Evolutionary conservation across 805 yeast species (phyloP), one percentile per base, ranked within the genome.

Genomic region (Wickerhamomyces alni): DNA sequence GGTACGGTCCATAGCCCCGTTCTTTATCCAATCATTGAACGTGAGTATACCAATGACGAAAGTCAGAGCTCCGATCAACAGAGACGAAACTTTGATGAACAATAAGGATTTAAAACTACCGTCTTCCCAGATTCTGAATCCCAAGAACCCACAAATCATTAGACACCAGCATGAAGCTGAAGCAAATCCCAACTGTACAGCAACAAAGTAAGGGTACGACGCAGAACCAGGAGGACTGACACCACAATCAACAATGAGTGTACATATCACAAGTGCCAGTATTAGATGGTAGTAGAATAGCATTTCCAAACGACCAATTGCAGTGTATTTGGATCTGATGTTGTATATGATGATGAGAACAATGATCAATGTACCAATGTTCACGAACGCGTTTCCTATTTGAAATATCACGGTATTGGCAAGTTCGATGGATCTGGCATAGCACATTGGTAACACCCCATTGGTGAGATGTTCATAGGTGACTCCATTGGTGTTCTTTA

Each of bases 121-220:
- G 60, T 91, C 99, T 59, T 89, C 97, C 94, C 96, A 93, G 27
- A 89, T 63, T 59, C 88, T 93, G 59, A 87, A 87, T 16, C 91
- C 89, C 16, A 88, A 62, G 5, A 93, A 56, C 4, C 97, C 96
- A 44, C 82, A 81, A 38, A 77, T 67, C 55, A 85, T 64, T 38
- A 91, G 59, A 30, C 83, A 62, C 68, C 81, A 69, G 54, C 95
- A 84, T 26, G 80, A 72, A 0, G 85, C 81, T 11, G 88, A 78
- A 0, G 83, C 72, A 16, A 86, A 52, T 0, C 91, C 96, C 17
- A 82, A 58, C 58, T 91, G 97, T 7, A 81, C 68, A 12, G 93
- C 78, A 5, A 87, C 96, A 58, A 89, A 84, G 58, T 83, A 88
- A 1, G 87, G 83, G 55, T 78, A 91, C 4, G 87, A 68, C 2